Conservation (phyloP, 2,329 filamentous ascomycete genomes). For the Plectosphaerella cucumerina region DNA sequence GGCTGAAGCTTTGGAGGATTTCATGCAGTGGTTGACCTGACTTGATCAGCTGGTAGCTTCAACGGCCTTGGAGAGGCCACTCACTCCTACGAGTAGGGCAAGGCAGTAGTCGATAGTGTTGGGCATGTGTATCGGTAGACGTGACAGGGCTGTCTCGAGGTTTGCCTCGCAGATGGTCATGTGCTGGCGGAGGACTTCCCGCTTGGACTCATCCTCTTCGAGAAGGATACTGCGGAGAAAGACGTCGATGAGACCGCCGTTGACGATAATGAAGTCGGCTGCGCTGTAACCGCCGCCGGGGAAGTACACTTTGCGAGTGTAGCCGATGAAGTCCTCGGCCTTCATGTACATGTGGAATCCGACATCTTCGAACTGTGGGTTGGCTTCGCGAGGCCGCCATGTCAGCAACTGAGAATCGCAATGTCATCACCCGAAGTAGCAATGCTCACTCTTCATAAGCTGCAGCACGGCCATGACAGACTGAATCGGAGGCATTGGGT, state of each 20-base stretch:
- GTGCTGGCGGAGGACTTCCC: constrained; percentile 8
- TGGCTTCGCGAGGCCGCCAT: background rate
- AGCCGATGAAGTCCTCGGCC: constrained; percentile 10
- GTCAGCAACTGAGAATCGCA: no score
- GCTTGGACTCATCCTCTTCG: constrained; percentile 6
- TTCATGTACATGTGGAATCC: constrained; percentile 4
- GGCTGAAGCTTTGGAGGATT: constrained; percentile 12
- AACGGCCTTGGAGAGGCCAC: background rate
- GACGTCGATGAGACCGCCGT: constrained; percentile 12
- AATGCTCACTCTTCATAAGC: constrained; percentile 6
- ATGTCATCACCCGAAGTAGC: background rate
- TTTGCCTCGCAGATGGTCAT: constrained; percentile 12
- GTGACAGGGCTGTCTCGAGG: constrained; percentile 16
- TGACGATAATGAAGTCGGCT: constrained; percentile 16
- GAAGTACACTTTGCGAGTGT: constrained; percentile 15
- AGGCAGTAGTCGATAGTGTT: constrained; percentile 11
- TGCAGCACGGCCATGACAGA: constrained; percentile 8
- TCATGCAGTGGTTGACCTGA: constrained; percentile 13
- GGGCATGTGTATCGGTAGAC: constrained; percentile 14
- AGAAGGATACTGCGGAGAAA: constrained; percentile 10
- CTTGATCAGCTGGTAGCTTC: background rate
- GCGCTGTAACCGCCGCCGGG: constrained; percentile 9
- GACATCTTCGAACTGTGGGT: constrained; percentile 1
- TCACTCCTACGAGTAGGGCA: constrained; percentile 15
- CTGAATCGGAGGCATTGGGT: constrained; percentile 12